phyloP scores from a whole-genome alignment of 1,284 basidiomycete genomes.

The Naganishia liquefaciens region DNA sequence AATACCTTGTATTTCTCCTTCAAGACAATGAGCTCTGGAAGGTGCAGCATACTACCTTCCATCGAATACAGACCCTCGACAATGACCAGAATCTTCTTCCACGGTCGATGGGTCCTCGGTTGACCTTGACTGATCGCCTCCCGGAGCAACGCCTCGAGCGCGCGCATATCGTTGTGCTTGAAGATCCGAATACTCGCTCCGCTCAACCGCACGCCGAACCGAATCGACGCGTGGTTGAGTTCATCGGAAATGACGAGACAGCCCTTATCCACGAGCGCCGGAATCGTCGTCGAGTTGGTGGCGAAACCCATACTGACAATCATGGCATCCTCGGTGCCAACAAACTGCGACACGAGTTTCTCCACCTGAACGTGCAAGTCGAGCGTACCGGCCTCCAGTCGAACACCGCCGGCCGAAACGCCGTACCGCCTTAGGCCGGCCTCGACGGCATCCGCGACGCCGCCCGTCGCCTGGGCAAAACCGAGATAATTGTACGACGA shows the following conservation, averaged over 20 bases:
- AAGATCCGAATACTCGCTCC: constrained; percentile 89
- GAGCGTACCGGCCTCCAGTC: constrained; percentile 78
- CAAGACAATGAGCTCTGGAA: constrained; percentile 80
- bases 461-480: constrained; percentile 90
- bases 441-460: constrained; percentile 90
- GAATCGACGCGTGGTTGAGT: constrained; percentile 93
- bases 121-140: constrained; percentile 97
- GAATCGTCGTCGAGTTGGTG: constrained; percentile 94
- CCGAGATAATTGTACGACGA: constrained; percentile 99
- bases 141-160: constrained; percentile 75
- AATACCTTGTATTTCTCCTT: constrained; percentile 93
- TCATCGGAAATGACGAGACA: constrained; percentile 97
- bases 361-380: constrained; percentile 84
- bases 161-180: constrained; percentile 94
- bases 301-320: constrained; percentile 97
- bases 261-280: constrained; percentile 86
- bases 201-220: constrained; percentile 85
- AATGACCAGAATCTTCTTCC: constrained; percentile 96
- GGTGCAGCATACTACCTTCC: constrained; percentile 90
- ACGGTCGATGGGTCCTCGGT: constrained; percentile 93
- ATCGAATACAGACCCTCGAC: constrained; percentile 97
- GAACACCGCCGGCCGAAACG: constrained; percentile 71
- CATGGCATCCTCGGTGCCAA: constrained; percentile 84
- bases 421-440: constrained; percentile 76
- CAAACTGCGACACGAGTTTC: constrained; percentile 82